Evolutionary conservation across 1,139 yeast species (phyloP).

Genomic region (Lodderomyces elongisporus): DNA sequence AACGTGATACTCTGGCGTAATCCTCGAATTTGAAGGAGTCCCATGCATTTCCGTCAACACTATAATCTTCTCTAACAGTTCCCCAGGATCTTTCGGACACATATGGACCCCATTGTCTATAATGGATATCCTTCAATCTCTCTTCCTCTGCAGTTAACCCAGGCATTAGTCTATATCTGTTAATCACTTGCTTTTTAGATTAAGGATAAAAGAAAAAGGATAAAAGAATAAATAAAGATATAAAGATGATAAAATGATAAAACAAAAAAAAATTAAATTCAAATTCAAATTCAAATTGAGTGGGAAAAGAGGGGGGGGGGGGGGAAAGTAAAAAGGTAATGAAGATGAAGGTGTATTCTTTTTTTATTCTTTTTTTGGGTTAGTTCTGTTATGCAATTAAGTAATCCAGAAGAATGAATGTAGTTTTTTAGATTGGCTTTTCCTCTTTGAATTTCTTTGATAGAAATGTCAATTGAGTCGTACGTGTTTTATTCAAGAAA

Average conservation of each 20-base stretch:
- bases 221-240: neutral
- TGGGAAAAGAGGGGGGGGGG: neutral
- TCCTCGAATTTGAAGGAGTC: conserved; percentile 84
- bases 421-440: too few relatives aligned
- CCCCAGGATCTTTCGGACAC: conserved; percentile 93
- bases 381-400: too few relatives aligned
- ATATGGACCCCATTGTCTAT: conserved; percentile 93
- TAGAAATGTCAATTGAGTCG: too few relatives aligned
- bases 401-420: too few relatives aligned
- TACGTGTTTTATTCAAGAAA: too few relatives aligned
- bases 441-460: too few relatives aligned
- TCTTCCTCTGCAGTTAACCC: conserved; percentile 57
- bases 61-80: conserved; percentile 90
- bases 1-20: conserved; percentile 80
- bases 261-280: neutral
- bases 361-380: too few relatives aligned
- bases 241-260: neutral
- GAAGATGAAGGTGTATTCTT: too few relatives aligned
- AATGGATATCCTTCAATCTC: conserved; percentile 61
- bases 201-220: neutral
- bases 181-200: neutral
- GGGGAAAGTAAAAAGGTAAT: neutral
- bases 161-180: conserved; percentile 6
- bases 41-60: conserved; percentile 90
- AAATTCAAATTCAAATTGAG: neutral